These are phyloP conservation scores for Prunus dulcis DNA, from an alignment of 306 rosid species.

Conservation along the genomic window DNA sequence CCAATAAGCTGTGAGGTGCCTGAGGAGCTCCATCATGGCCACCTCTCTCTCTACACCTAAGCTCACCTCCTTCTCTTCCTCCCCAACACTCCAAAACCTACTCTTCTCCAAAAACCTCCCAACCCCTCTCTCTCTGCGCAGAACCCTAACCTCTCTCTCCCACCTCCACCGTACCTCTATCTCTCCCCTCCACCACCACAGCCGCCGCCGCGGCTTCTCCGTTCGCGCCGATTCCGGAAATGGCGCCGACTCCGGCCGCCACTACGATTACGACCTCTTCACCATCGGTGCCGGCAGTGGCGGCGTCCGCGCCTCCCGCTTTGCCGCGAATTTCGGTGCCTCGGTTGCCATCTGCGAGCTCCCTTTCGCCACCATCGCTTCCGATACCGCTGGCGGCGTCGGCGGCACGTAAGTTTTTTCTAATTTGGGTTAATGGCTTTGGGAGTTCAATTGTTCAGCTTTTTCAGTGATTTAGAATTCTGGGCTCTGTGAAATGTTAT, in stretches of 20 bases:
- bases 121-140: conserved; percentile 27
- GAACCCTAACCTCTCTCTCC: conserved; percentile 15
- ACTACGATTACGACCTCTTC: conserved; percentile 82
- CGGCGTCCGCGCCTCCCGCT: conserved; percentile 89
- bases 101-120: conserved; percentile 38
- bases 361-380: conserved; percentile 83
- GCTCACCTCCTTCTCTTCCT: conserved; percentile 35
- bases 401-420: conserved; percentile 82
- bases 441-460: neutral
- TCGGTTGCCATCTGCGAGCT: conserved; percentile 87
- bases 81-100: conserved; percentile 34
- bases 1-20: neutral
- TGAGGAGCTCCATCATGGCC: conserved; percentile 30
- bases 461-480: neutral
- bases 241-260: conserved; percentile 45
- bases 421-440: neutral
- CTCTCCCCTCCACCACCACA: conserved; percentile 24
- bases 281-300: conserved; percentile 97
- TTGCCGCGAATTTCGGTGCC: conserved; percentile 73
- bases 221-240: conserved; percentile 47
- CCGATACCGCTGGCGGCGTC: conserved; percentile 83
- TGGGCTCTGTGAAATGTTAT: neutral
- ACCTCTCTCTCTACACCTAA: conserved; percentile 37
- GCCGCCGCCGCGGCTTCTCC: conserved; percentile 19
- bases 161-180: neutral